Conservation (phyloP, 371 early-diverging fungal species). For the Mortierella sp. region DNA sequence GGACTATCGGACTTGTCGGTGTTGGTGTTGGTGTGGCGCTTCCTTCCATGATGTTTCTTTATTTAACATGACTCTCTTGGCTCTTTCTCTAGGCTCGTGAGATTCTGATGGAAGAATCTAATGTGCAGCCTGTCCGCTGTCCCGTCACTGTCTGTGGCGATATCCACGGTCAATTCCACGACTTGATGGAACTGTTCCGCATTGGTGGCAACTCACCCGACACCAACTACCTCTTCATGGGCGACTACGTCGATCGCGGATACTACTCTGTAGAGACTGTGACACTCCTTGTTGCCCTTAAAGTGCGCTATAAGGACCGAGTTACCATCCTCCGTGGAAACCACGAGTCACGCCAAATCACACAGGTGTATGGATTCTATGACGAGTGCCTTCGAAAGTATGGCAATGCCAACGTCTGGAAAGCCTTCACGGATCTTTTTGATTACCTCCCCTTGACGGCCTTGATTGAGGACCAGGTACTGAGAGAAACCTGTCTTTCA, state of each 20-base stretch:
- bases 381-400: slow-evolving; percentile 99
- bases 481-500: background rate
- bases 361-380: slow-evolving; percentile 99
- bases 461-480: slow-evolving; percentile 85
- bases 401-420: slow-evolving; percentile 99
- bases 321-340: slow-evolving; percentile 99
- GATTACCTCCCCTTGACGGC: slow-evolving; percentile 99
- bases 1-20: too few species aligned
- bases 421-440: slow-evolving; percentile 98
- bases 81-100: slow-evolving; percentile 82
- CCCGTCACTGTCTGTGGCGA: slow-evolving; percentile 99
- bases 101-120: slow-evolving; percentile 94
- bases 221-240: slow-evolving; percentile 99
- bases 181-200: slow-evolving; percentile 97
- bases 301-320: slow-evolving; percentile 94
- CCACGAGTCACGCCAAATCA: slow-evolving; percentile 99
- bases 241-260: slow-evolving; percentile 99
- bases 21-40: too few species aligned
- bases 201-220: slow-evolving; percentile 98
- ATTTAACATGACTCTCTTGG: too few species aligned
- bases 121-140: slow-evolving; percentile 94
- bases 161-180: slow-evolving; percentile 99
- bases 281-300: slow-evolving; percentile 94
- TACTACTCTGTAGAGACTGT: slow-evolving; percentile 99
- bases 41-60: too few species aligned